Evolutionary conservation across 306 rosid genomes (phyloP).

Genomic region (Cicer cuneatum): DNA sequence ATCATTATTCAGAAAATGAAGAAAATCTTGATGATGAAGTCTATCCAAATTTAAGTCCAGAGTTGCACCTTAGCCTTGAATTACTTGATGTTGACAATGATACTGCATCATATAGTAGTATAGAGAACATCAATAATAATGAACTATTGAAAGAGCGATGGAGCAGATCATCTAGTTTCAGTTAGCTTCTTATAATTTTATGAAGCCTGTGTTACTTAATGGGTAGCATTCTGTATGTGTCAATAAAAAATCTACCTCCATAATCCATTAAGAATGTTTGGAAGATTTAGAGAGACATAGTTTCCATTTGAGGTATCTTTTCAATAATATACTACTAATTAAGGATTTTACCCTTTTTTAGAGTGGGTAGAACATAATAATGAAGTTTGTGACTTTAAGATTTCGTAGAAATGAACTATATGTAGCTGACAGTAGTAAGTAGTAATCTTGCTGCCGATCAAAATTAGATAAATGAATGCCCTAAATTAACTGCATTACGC

Average conservation of each 20-base stretch:
- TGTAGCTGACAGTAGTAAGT: neutral
- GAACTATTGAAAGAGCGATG: constrained; percentile 65
- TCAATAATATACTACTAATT: neutral
- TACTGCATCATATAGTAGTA: constrained; percentile 56
- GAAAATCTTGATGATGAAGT: constrained; percentile 88
- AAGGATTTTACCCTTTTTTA: neutral
- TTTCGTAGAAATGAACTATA: neutral
- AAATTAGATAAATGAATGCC: neutral
- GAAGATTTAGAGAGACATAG: constrained; percentile 18
- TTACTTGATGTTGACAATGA: constrained; percentile 69
- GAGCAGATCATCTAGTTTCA: constrained; percentile 85
- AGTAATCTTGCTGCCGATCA: neutral
- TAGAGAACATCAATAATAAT: constrained; percentile 54
- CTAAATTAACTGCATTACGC: too few relatives aligned
- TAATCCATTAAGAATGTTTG: neutral
- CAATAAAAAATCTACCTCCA: neutral
- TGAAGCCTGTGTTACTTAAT: neutral
- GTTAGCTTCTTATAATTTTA: constrained; percentile 47
- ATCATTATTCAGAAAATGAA: constrained; percentile 49
- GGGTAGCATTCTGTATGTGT: neutral
- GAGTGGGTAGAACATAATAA: neutral
- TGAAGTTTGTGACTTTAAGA: neutral
- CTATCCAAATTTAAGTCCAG: constrained; percentile 77
- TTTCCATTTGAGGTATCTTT: constrained; percentile 11
- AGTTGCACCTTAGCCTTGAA: constrained; percentile 74